Base-by-base conservation (phyloP, 2,329 filamentous ascomycete genomes). In the Gnomoniopsis smithogilvyi region DNA sequence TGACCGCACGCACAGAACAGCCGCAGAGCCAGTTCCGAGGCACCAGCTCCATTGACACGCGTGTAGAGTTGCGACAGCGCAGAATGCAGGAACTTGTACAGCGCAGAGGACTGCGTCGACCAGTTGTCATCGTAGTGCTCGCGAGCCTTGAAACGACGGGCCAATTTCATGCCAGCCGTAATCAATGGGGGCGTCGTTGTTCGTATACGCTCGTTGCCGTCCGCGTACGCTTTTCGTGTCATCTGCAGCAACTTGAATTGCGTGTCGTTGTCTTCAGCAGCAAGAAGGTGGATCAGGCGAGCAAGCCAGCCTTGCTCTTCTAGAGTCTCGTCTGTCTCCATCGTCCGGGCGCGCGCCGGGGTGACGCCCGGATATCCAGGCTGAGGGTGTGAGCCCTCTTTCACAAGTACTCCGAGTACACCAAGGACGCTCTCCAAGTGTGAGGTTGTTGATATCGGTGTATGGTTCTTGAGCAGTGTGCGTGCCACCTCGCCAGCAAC, bases 301-400 rank as follows among this genome's bases (percentile, higher is more conserved):
- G 95, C 95, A 56, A 99, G 81, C 92, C 92, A 97, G 54, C 95
- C 95, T 78, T 99, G 95, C 76, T 99, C 95, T 74, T 99, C 94
- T 68, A 98, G 87, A 0, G 94, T 98, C 77, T 99, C 96, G 63
- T 99, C 95, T 0, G 95, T 98, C 78, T 99, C 96, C 50, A 83
- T 72, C 0, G 78, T 83, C 62, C 92, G 85, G 3, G 76, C 84
- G 63, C 91, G 87, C 63, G 91, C 82, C 69, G 94, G 90, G 6
- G 89, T 85, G 43, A 89, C 86, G 3, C 91, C 91, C 0, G 93
- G 88, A 67, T 97, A 97, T 33, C 91, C 91, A 50, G 86, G 83
- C n/a, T 91, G 86, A 56, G 88, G 80, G 68, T 96, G 93, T 15
- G 90, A 88, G 14, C 94, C 93, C 75, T 99, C 95, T 67, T 92